Base-by-base conservation (phyloP, 1,284 basidiomycete genomes). In the Golubevia sp. region DNA sequence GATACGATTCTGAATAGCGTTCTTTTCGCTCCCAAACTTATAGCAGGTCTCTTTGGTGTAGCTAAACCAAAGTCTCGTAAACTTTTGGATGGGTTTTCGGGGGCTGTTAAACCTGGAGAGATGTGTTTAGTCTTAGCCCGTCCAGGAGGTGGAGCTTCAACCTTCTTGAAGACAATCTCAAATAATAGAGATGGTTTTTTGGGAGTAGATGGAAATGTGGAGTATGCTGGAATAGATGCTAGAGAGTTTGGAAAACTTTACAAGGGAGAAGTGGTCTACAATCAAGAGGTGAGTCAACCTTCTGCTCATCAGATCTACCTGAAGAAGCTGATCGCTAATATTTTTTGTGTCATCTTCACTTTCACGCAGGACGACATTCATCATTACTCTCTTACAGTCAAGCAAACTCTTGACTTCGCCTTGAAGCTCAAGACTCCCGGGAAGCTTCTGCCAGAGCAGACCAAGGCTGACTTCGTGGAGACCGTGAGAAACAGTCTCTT, bases 211-310 rank as follows among this genome's bases (percentile, higher is more conserved):
- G 87, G 88, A 15, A 83, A 88, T 25, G 87, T 89, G 58, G 79
- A 85, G 51, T 89, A 89, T 72, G 87, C 87, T 55, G 88, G 88
- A 64, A 86, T 89, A 57, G 73, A 73, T 6, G 85, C 85, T 30
- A 77, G 85, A 53, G 86, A 87, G 70, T 88, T 89, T 86, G 68
- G 63, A 59, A 85, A 86, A 77, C 68, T 68, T 4, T 85, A 85
- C 71, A 90, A 88, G 66, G 94, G 93, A 56, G 93, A 95, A 84
- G 91, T 93, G 13, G 89, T 91, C 18, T 95, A 93, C 84, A 93
- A 92, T 74, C 72, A 85, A 67, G 86, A 88, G 75, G 73, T 59
- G 71, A 64, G 24, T 67, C 70, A 57, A 71, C 73, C 56, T 61
- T 74, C n/a, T n/a, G n/a, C n/a, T n/a, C n/a, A n/a, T n/a, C n/a